Base-by-base conservation (phyloP, 1,284 basidiomycete species). In the Cryptococcus deneoformans region DNA sequence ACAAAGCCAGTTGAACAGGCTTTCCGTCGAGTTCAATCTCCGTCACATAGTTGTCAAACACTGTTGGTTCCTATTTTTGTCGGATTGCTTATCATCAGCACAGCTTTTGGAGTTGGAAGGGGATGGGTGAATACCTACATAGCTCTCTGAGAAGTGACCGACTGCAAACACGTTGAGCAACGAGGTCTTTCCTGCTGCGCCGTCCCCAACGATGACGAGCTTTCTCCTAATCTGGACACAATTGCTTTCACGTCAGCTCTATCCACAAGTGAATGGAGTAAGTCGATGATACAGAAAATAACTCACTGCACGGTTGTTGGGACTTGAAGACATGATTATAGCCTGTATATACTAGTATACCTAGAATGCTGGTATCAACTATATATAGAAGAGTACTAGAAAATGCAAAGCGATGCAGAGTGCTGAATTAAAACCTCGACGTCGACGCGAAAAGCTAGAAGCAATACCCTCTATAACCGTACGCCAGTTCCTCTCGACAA, bases 1-100 rank as follows among this genome's bases (percentile, higher is more conserved):
- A 97, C 40, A 97, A 79, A 44, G 94, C 93, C 56, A 97, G 80
- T 76, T 97, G 93, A 24, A 98, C 90, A 45, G 93, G 90, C 78
- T 98, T 98, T 64, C 93, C 93, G 77, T 99, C 95, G 55, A 98
- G 82, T 68, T 92, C 84, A 71, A 99, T 96, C 80, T 98, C 95
- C 48, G 95, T 94, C 60, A 98, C 94, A 78, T 97, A 99, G 77
- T 98, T 99, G 80, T 96, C 93, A 71, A 96, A 96, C 55, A 96
- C 92, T 56, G 92, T 90, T 87, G 80, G 59, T 61, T 71, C 69
- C 68, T 77, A 61, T 36, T 42, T 42, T 42, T 10, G 40, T 42
- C 10, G n/a, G n/a, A 24, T 38, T 38, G 36, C 7, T 51, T 24
- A 12, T 34, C 36, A 36, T 50, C 11, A 42, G n/a, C 40, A 10